Conservation (phyloP, 768 basidiomycete species). For the Pleurotus sapidus region DNA sequence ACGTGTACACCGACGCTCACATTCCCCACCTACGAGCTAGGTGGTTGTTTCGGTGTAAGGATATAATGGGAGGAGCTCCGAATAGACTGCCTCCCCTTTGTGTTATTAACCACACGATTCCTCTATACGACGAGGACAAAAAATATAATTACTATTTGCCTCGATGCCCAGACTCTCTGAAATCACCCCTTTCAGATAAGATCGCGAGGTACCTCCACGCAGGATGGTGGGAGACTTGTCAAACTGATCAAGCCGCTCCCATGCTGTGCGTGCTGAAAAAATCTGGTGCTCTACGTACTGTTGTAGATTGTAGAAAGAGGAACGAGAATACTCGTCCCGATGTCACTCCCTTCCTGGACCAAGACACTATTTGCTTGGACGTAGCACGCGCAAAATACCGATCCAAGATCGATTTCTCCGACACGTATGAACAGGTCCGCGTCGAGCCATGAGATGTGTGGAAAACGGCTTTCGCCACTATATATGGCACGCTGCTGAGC, state of each 20-base stretch:
- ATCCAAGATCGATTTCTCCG: conserved; percentile 38
- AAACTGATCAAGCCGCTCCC: conserved; percentile 25
- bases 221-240: conserved; percentile 30
- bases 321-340: conserved; percentile 41
- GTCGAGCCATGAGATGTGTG: conserved; percentile 24
- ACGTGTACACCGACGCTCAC: background rate
- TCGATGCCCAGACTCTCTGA: conserved; percentile 26
- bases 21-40: conserved; percentile 12
- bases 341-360: conserved; percentile 37
- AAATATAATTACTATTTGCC: conserved; percentile 27
- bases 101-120: conserved; percentile 36
- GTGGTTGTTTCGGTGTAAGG: conserved; percentile 18
- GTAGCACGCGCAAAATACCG: conserved; percentile 27
- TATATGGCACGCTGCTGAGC: conserved; percentile 34
- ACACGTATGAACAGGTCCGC: conserved; percentile 42
- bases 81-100: conserved; percentile 26
- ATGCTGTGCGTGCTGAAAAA: conserved; percentile 29
- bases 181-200: conserved; percentile 26
- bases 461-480: conserved; percentile 31
- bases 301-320: conserved; percentile 28
- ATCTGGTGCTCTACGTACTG: conserved; percentile 26
- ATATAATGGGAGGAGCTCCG: conserved; percentile 20
- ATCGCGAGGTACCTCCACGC: conserved; percentile 24
- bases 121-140: conserved; percentile 29
- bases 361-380: conserved; percentile 27